Evolutionary conservation across 2,329 filamentous ascomycete species (phyloP).

Genomic region (Colletotrichum costaricense): DNA sequence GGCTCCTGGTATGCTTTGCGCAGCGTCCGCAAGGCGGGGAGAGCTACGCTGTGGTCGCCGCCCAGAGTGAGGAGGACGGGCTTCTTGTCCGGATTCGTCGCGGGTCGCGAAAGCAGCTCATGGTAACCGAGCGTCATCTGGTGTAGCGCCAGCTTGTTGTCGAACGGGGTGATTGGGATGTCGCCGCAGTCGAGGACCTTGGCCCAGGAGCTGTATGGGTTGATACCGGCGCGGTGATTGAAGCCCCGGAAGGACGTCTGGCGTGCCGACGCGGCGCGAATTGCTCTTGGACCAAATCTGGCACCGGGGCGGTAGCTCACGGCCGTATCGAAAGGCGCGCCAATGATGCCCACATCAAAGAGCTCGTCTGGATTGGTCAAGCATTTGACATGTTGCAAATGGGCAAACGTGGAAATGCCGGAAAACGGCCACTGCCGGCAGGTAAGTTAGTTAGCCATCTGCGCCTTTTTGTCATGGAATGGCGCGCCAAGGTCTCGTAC

Average conservation of each 20-base stretch:
- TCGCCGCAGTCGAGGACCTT: slow-evolving; percentile 89
- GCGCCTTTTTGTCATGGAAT: too few relatives aligned
- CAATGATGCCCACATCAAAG: slow-evolving; percentile 79
- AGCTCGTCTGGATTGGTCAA: slow-evolving; percentile 71
- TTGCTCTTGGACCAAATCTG: slow-evolving; percentile 88
- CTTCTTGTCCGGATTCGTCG: slow-evolving; percentile 45
- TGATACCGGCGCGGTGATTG: slow-evolving; percentile 84
- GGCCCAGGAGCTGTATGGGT: slow-evolving; percentile 85
- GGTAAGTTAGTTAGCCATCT: too few relatives aligned
- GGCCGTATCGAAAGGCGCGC: slow-evolving; percentile 80
- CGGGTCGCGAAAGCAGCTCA: slow-evolving; percentile 66
- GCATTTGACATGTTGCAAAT: slow-evolving; percentile 76
- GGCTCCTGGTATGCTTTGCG: slow-evolving; percentile 70
- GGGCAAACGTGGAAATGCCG: slow-evolving; percentile 81
- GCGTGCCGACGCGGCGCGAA: slow-evolving; percentile 83
- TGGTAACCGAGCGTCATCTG: slow-evolving; percentile 88
- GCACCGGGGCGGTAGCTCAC: slow-evolving; percentile 77
- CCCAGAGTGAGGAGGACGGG: slow-evolving; percentile 76
- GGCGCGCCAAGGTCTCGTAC: too few relatives aligned
- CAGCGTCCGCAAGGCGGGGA: slow-evolving; percentile 76
- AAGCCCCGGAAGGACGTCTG: slow-evolving; percentile 83
- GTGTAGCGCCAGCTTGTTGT: slow-evolving; percentile 81
- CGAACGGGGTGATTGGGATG: slow-evolving; percentile 86
- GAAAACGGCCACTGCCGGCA: slow-evolving; percentile 58
- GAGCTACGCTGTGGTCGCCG: slow-evolving; percentile 78